These are phyloP conservation scores for Colletotrichum sp. DNA, from an alignment of 2,329 filamentous ascomycete species.

Conservation along the genomic window DNA sequence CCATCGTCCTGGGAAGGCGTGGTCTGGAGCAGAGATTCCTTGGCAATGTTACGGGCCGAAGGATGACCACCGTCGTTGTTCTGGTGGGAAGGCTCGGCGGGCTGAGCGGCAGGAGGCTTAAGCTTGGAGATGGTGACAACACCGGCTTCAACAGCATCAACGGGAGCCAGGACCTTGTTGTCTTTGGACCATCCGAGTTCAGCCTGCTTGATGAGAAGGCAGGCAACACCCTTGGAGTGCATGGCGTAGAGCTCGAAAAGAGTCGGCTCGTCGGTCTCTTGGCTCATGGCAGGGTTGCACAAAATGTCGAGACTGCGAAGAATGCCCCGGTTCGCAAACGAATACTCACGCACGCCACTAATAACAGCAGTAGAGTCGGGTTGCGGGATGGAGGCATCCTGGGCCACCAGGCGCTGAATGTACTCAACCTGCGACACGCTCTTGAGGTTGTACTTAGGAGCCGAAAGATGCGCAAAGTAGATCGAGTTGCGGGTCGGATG, in stretches of 20 bases:
- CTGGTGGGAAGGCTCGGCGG: slow-evolving; percentile 47
- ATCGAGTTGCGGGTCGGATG: slow-evolving; percentile 97
- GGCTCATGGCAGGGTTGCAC: slow-evolving; percentile 68
- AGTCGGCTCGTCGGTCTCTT: slow-evolving; percentile 71
- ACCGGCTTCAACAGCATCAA: slow-evolving; percentile 78
- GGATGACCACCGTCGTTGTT: slow-evolving; percentile 30
- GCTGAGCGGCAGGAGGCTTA: slow-evolving; percentile 53
- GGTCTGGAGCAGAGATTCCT: slow-evolving; percentile 37
- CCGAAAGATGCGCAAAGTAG: slow-evolving; percentile 95
- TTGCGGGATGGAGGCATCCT: slow-evolving; percentile 75
- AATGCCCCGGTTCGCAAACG: slow-evolving; percentile 83
- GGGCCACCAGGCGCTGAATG: slow-evolving; percentile 76
- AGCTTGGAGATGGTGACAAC: slow-evolving; percentile 78
- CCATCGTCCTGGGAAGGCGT: slow-evolving; percentile 33
- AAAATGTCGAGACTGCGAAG: slow-evolving; percentile 92
- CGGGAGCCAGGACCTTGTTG: slow-evolving; percentile 81
- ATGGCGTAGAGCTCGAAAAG: slow-evolving; percentile 96
- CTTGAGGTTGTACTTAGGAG: slow-evolving; percentile 87
- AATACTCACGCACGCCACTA: slow-evolving; percentile 95
- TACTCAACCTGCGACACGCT: slow-evolving; percentile 87
- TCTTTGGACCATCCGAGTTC: slow-evolving; percentile 93
- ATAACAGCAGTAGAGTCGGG: slow-evolving; percentile 97
- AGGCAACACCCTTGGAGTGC: slow-evolving; percentile 97
- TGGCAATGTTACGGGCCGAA: slow-evolving; percentile 33
- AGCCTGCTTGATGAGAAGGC: slow-evolving; percentile 81